Evolutionary conservation across 306 rosid genomes (phyloP).

Genomic region (Acacia acuminata): DNA sequence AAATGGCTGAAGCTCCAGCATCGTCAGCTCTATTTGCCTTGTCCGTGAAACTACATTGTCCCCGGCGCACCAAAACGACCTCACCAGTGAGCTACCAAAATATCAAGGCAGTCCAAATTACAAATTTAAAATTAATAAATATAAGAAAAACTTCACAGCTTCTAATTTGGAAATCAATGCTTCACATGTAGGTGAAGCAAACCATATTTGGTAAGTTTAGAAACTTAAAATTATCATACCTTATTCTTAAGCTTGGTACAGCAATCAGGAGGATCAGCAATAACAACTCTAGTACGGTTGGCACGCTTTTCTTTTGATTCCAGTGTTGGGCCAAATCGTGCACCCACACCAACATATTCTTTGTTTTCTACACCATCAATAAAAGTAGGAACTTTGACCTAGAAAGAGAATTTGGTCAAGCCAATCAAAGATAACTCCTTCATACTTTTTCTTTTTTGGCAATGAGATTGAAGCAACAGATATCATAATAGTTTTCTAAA

Average conservation of each 20-base stretch:
- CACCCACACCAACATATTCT: slow-evolving; percentile 95
- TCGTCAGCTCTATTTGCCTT: slow-evolving; percentile 90
- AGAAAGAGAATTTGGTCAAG: slow-evolving; percentile 22
- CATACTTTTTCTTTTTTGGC: not conserved
- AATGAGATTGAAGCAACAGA: not conserved
- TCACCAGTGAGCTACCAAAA: slow-evolving; percentile 75
- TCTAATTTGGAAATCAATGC: slow-evolving; percentile 20
- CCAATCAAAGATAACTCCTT: not conserved
- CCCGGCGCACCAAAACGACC: slow-evolving; percentile 86
- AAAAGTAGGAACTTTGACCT: slow-evolving; percentile 97
- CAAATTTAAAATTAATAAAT: slow-evolving; percentile 26
- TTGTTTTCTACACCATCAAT: slow-evolving; percentile 57
- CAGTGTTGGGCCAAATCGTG: slow-evolving; percentile 88
- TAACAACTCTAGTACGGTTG: slow-evolving; percentile 80
- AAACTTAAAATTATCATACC: slow-evolving; percentile 45
- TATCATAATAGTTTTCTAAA: slow-evolving; percentile 12
- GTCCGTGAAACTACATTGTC: slow-evolving; percentile 89
- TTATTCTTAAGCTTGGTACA: slow-evolving; percentile 64
- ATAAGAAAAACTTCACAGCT: slow-evolving; percentile 19
- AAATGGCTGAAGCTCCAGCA: slow-evolving; percentile 90
- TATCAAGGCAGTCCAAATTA: slow-evolving; percentile 38
- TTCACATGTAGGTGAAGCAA: slow-evolving; percentile 23
- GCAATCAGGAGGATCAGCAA: slow-evolving; percentile 97
- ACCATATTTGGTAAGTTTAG: slow-evolving; percentile 18
- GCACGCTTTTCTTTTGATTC: slow-evolving; percentile 92